Base-by-base conservation (phyloP, 345 rosid species). In the Stellera chamaejasme region DNA sequence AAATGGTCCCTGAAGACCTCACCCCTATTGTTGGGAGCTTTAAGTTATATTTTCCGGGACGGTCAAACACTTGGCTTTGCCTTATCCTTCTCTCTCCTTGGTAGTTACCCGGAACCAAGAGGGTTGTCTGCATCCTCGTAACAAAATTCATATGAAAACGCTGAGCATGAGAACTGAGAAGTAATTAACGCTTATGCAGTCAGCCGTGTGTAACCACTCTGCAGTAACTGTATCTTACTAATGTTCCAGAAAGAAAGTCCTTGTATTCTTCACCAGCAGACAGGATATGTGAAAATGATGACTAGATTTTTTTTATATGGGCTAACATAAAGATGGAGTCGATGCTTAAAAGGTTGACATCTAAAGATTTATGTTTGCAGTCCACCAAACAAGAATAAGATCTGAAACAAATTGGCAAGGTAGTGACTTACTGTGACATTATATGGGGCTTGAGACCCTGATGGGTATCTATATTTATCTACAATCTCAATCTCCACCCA, bases 401-500 rank as follows among this genome's bases (percentile, higher is more conserved):
- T 1, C 5, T 25, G 23, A 49, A 15, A 56, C 41, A 25, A 26
- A 51, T 52, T 53, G 45, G 10, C 27, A 16, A n/a, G 46, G 28
- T 25, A 57, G 66, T 58, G 65, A 62, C 99, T 74, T 77, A 87
- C 99, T 43, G 99, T 83, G 61, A 94, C 92, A 69, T 90, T 90
- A 61, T 94, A 94, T 10, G 97, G 96, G 54, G 84, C 93, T 70
- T 87, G 97, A 52, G 70, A 67, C 58, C 99, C 97, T 45, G 97
- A 87, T 41, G 99, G 97, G 67, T 66, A 72, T 83, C 97, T 79
- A 65, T 94, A 70, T 45, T 70, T 74, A 67, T 94, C 97, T 25
- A 90, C 86, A 60, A 94, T 90, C 74, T 94, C 97, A 58, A 94
- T 72, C 78, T 94, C 99, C 65, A 87, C 79, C 97, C 97, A 93